These are phyloP conservation scores for Botryobasidium botryosum DNA, from an alignment of 768 basidiomycete species.

Conservation along the genomic window DNA sequence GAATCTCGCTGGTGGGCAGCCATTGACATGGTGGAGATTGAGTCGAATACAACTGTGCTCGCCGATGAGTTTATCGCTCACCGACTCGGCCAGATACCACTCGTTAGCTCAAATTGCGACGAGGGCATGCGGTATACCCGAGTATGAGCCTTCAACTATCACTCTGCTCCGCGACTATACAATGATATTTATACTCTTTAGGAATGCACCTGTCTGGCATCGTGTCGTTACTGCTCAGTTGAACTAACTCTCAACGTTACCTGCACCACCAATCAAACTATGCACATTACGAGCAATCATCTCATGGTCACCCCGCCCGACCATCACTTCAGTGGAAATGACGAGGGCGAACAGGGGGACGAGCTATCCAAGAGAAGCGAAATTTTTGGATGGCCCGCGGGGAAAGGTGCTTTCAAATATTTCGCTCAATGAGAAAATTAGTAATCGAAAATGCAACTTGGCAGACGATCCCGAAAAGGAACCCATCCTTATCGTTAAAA, in stretches of 20 bases:
- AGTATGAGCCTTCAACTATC: constrained; percentile 26
- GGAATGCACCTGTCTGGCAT: constrained; percentile 83
- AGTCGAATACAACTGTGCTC: constrained; percentile 78
- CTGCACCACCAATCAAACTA: constrained; percentile 44
- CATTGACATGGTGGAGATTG: constrained; percentile 92
- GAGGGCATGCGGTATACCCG: constrained; percentile 70
- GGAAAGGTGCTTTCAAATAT: too few species aligned
- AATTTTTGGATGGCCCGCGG: too few species aligned
- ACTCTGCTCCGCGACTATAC: constrained; percentile 2
- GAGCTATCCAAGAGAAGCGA: too few species aligned
- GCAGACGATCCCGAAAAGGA: constrained; percentile 41
- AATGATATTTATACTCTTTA: constrained; percentile 18
- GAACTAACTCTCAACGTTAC: constrained; percentile 59
- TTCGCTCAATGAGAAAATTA: too few species aligned
- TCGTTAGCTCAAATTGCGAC: constrained; percentile 75
- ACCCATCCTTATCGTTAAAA: constrained; percentile 77
- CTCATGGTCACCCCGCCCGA: constrained; percentile 22
- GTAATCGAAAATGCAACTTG: too few species aligned
- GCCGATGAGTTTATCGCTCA: constrained; percentile 98
- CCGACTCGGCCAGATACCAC: constrained; percentile 83
- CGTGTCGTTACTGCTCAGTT: constrained; percentile 77
- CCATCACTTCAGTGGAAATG: not conserved
- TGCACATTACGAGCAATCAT: constrained; percentile 77
- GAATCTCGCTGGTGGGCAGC: constrained; percentile 31
- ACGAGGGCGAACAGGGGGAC: too few species aligned